Evolutionary conservation across 352 stramenopile species (phyloP).

Genomic region (Elongisporangium prolatum): DNA sequence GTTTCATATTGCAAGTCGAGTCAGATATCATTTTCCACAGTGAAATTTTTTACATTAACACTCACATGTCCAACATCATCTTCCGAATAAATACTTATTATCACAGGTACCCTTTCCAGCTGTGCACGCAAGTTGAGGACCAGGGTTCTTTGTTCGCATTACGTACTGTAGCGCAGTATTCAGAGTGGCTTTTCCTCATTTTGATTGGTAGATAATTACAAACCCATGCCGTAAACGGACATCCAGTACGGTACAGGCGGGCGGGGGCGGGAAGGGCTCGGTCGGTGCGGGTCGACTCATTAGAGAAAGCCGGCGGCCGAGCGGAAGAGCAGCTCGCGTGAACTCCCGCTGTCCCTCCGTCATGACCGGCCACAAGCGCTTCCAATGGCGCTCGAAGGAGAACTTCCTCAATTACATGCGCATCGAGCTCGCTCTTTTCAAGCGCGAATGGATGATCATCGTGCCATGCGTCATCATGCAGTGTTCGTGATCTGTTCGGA

Average conservation of each 20-base stretch:
- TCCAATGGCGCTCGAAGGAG: slow-evolving; percentile 44
- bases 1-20: neutral
- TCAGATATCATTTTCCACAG: neutral
- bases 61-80: neutral
- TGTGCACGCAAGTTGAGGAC: neutral
- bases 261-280: neutral
- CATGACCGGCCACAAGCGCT: slow-evolving; percentile 16
- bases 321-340: neutral
- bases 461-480: slow-evolving; percentile 80
- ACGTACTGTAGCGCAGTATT: neutral
- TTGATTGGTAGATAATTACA: neutral
- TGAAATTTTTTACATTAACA: neutral
- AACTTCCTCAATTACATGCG: slow-evolving; percentile 60
- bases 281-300: neutral
- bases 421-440: slow-evolving; percentile 56
- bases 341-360: neutral
- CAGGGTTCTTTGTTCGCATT: neutral
- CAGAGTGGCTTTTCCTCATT: neutral
- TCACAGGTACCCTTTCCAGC: neutral
- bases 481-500: slow-evolving; percentile 24
- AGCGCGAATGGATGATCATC: slow-evolving; percentile 68
- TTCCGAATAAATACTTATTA: neutral
- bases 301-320: neutral
- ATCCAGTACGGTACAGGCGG: neutral
- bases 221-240: neutral